These are phyloP conservation scores for Delonix regia DNA, from an alignment of 306 rosid species.

Conservation along the genomic window DNA sequence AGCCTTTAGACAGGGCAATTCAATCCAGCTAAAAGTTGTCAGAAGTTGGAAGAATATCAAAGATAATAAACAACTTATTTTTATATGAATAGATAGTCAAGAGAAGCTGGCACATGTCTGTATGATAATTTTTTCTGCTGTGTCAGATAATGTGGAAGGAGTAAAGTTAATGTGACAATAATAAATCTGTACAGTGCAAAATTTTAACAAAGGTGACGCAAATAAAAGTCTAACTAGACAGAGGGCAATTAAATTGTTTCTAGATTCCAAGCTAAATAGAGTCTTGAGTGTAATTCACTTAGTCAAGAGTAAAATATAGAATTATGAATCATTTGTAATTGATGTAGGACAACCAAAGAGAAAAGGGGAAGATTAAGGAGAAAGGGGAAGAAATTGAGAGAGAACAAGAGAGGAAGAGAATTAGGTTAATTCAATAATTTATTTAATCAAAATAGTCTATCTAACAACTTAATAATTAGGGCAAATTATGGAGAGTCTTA, in stretches of 20 bases:
- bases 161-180: neutral
- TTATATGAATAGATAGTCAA: neutral
- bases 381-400: too few species aligned
- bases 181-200: neutral
- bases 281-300: neutral
- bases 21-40: neutral
- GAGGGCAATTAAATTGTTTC: neutral
- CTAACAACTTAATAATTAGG: too few species aligned
- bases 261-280: neutral
- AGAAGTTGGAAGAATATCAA: neutral
- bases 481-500: too few species aligned
- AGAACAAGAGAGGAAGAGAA: too few species aligned
- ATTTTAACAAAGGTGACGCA: neutral
- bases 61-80: neutral
- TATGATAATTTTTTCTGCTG: neutral
- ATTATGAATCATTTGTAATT: neutral
- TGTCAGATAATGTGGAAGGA: neutral
- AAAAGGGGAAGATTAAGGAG: too few species aligned
- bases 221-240: slow-evolving; percentile 1
- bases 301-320: neutral
- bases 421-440: too few species aligned
- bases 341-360: too few species aligned
- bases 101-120: neutral
- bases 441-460: too few species aligned
- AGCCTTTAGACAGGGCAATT: neutral